These are phyloP conservation scores for Paramecium primaurelia DNA, from an alignment of 73 alveolate species.

Conservation along the genomic window DNA sequence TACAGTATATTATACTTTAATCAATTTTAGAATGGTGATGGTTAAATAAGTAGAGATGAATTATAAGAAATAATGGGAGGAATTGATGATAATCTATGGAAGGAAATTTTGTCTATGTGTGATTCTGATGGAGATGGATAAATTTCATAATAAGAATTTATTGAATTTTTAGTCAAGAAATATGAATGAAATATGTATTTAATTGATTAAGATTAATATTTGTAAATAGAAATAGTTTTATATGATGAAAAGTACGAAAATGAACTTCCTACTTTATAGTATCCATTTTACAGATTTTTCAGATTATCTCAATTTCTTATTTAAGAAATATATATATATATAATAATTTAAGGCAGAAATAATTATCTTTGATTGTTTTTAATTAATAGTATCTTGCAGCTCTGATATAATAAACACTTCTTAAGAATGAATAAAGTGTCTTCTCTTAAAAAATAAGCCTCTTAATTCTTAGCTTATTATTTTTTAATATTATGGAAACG, in stretches of 20 bases:
- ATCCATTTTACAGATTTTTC: background rate
- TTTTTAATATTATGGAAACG: no score
- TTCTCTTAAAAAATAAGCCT: no score
- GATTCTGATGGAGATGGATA: background rate
- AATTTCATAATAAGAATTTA: background rate
- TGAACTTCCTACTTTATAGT: background rate
- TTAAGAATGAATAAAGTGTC: no score
- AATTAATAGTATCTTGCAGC: no score
- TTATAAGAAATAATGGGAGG: conserved; percentile 12
- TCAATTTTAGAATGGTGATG: conserved; percentile 11
- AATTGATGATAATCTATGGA: background rate
- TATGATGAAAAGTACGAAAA: no score
- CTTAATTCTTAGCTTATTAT: no score
- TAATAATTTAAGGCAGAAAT: no score
- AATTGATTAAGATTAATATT: background rate
- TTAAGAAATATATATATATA: no score
- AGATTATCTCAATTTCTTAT: background rate
- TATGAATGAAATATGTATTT: background rate
- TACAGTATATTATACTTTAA: background rate
- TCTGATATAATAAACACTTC: no score
- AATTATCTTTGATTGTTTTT: no score
- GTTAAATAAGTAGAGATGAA: conserved; percentile 33
- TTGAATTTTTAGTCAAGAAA: background rate
- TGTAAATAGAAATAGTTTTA: no score
- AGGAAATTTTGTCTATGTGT: background rate